Base-by-base conservation (phyloP, 2,329 filamentous ascomycete species). In the Trichoderma sp. region DNA sequence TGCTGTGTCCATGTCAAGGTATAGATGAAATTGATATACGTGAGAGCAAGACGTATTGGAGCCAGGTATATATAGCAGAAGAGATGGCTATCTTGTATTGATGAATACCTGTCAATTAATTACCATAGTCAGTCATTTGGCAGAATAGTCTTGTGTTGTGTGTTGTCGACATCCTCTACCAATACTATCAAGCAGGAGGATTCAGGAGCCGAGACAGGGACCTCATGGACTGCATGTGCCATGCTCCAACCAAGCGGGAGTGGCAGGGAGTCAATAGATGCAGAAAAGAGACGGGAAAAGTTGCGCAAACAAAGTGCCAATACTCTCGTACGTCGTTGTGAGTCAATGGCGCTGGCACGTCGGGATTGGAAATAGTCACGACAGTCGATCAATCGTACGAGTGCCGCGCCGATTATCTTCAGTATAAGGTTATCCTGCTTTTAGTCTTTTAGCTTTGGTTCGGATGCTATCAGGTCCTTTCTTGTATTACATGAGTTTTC, bases 201-300 rank as follows among this genome's bases (percentile, higher is more conserved):
- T 62, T 27, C 12, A 6, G 31, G 12, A 9, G 66, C 33, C 62
- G 12, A 64, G 62, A 38, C 62, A 68, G 18, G 31, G n/a, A 27
- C 45, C 68, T 21, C 35, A 33, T 71, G 68, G 56, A 33, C 68
- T 71, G 68, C 68, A 63, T 71, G 68, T 71, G 68, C 35, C 68
- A 71, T 41, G 38, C 68, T 71, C 56, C n/a, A 18, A 31, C 69
- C 29, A 38, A 27, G 60, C 6, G 60, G 45, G 60, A 53, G 41
- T 45, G 60, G 31, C 59, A 73, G 27, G 35, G 24, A 16, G 60
- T n/a, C 50, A 53, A 29, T 6, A 53, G 21, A 5, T 14, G 18
- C 27, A 29, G 21, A 35, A 11, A 11, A 8, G 27, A n/a, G 24
- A 62, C 7, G 53, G 12, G 24, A 24, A 11, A 62, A 24, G 16